Evolutionary conservation across 306 rosid species (phyloP).

Genomic region (Elaeagnus macrophylla): DNA sequence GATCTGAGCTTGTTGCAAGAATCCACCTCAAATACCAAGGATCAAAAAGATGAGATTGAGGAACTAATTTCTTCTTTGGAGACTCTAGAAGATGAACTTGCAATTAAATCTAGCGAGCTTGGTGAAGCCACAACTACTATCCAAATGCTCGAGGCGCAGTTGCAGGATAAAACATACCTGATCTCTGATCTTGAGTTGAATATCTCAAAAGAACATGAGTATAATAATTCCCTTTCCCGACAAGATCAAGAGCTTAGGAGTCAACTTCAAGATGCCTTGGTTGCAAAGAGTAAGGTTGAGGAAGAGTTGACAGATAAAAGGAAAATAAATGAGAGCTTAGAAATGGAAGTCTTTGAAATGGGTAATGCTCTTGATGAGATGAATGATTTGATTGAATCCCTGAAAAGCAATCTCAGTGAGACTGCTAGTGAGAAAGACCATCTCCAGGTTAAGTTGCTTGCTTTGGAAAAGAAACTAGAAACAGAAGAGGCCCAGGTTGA

Average conservation of each 20-base stretch:
- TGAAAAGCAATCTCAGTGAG: slow-evolving; percentile 42
- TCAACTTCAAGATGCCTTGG: slow-evolving; percentile 42
- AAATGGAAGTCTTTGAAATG: slow-evolving; percentile 62
- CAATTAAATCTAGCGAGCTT: slow-evolving; percentile 56
- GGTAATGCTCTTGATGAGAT: slow-evolving; percentile 42
- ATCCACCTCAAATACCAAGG: slow-evolving; percentile 74
- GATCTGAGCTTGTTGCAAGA: slow-evolving; percentile 95
- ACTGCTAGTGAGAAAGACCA: slow-evolving; percentile 52
- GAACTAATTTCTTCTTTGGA: slow-evolving; percentile 45
- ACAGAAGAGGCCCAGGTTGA: slow-evolving; percentile 53
- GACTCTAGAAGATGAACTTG: slow-evolving; percentile 57
- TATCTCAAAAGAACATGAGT: slow-evolving; percentile 35
- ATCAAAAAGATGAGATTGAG: slow-evolving; percentile 66
- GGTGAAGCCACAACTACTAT: slow-evolving; percentile 35
- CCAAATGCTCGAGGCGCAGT: slow-evolving; percentile 49
- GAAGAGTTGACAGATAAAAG: slow-evolving; percentile 50
- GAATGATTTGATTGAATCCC: slow-evolving; percentile 43
- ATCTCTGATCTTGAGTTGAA: slow-evolving; percentile 51
- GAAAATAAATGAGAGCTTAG: slow-evolving; percentile 50
- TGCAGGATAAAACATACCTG: slow-evolving; percentile 43
- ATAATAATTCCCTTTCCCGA: slow-evolving; percentile 25
- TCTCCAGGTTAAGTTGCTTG: slow-evolving; percentile 44
- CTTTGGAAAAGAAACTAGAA: slow-evolving; percentile 50
- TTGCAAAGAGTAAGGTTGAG: slow-evolving; percentile 33
- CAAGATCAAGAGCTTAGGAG: slow-evolving; percentile 44